phyloP scores from a whole-genome alignment of 805 yeast genomes.

The Yarrowia keelungensis region DNA sequence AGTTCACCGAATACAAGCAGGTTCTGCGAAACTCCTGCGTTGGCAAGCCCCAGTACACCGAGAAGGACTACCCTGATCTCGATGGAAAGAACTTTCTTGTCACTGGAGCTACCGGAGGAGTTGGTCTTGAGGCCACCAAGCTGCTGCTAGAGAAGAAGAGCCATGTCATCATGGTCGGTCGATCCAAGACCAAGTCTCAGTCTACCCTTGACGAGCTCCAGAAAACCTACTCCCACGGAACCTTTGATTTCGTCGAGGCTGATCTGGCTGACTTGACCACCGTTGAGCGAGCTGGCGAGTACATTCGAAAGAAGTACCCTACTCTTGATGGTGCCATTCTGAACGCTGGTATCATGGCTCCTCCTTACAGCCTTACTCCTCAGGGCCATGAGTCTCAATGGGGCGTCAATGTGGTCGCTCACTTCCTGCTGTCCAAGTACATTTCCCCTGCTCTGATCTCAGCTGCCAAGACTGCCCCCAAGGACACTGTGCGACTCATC shows the following conservation, averaged over 20 bases:
- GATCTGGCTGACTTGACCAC: constrained; percentile 27
- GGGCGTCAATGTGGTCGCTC: constrained; percentile 59
- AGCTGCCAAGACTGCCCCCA: constrained; percentile 47
- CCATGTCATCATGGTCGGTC: constrained; percentile 19
- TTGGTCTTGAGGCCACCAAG: constrained; percentile 27
- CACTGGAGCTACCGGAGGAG: constrained; percentile 41
- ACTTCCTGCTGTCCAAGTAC: constrained; percentile 54
- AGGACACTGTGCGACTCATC: constrained; percentile 53
- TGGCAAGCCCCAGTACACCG: constrained; percentile 45
- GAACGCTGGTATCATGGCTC: constrained; percentile 57
- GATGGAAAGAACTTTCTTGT: constrained; percentile 44
- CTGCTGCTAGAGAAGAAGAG: constrained; percentile 15
- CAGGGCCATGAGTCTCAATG: constrained; percentile 58
- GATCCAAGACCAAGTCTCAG: constrained; percentile 25
- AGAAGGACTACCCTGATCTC: constrained; percentile 48
- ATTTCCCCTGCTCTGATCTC: constrained; percentile 52
- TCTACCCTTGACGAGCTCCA: constrained; percentile 8
- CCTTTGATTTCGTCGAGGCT: constrained; percentile 30
- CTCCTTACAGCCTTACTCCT: constrained; percentile 51
- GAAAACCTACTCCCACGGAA: constrained; percentile 6
- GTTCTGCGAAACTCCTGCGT: constrained; percentile 13
- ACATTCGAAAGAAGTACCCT: constrained; percentile 17
- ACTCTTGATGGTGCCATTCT: constrained; percentile 46
- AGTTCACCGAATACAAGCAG: constrained; percentile 29
- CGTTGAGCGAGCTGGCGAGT: constrained; percentile 12